Conservation (phyloP, 2,329 filamentous ascomycete species). For the Coleophoma crateriformis region DNA sequence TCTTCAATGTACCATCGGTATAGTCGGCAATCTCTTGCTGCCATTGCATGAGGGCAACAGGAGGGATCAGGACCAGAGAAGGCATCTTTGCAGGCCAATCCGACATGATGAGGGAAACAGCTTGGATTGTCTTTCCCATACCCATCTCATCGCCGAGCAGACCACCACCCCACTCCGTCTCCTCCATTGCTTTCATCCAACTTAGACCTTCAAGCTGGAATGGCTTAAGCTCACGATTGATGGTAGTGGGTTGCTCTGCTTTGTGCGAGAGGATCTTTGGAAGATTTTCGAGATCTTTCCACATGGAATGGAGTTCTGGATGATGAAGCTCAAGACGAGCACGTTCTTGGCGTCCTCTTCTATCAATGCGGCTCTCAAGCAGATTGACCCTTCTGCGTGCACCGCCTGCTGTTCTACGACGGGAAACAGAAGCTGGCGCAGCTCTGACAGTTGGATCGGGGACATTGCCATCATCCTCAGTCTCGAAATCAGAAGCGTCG, state of each 20-base stretch:
- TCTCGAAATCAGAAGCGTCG: constrained; percentile 5
- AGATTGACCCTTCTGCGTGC: constrained; percentile 8
- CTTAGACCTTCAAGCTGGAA: constrained; percentile 92
- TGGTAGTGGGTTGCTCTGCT: constrained; percentile 68
- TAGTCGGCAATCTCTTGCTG: constrained; percentile 73
- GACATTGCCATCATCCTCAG: constrained; percentile 1
- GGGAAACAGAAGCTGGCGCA: not conserved
- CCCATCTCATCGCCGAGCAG: constrained; percentile 97
- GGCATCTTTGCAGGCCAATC: constrained; percentile 83
- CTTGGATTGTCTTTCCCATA: constrained; percentile 97
- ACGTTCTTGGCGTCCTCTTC: constrained; percentile 43
- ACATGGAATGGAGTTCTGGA: constrained; percentile 78
- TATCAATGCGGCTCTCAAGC: constrained; percentile 27
- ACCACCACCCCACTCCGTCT: constrained; percentile 79
- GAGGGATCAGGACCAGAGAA: constrained; percentile 83
- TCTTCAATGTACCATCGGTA: constrained; percentile 84
- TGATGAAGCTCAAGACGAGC: constrained; percentile 69
- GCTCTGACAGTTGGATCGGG: not conserved
- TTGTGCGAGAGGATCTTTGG: constrained; percentile 58
- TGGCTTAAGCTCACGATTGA: constrained; percentile 79
- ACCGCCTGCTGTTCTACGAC: not conserved
- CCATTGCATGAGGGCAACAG: constrained; percentile 96
- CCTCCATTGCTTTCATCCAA: constrained; percentile 92
- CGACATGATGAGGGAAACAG: constrained; percentile 96
- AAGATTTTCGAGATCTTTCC: constrained; percentile 66